phyloP scores from a whole-genome alignment of 306 rosid species.

The Citrullus amarus region DNA sequence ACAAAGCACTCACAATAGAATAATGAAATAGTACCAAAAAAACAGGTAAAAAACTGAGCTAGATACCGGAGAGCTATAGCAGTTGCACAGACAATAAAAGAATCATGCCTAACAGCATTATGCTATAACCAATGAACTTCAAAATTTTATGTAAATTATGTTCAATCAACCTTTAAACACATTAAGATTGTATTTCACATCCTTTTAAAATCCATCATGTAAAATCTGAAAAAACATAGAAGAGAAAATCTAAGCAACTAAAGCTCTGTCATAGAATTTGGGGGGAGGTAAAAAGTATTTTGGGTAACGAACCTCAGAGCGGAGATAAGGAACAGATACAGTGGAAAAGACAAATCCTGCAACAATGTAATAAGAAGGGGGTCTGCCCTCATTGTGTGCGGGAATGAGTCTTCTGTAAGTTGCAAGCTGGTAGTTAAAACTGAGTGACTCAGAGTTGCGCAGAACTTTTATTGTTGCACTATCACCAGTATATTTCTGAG shows the following conservation, averaged over 20 bases:
- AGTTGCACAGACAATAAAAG: neutral
- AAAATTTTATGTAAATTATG: neutral
- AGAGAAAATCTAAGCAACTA: neutral
- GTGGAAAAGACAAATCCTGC: conserved; percentile 85
- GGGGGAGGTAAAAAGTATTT: neutral
- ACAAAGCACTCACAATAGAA: neutral
- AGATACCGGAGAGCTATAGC: neutral
- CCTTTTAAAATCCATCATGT: neutral
- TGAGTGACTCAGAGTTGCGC: conserved; percentile 44
- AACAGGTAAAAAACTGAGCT: neutral
- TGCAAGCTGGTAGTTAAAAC: conserved; percentile 45
- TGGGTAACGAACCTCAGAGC: conserved; percentile 68
- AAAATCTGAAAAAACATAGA: neutral
- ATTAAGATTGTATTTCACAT: neutral
- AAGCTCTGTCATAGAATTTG: neutral
- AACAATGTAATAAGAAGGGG: conserved; percentile 89
- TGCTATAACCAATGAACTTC: neutral
- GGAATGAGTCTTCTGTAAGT: conserved; percentile 76
- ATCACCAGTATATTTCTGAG: conserved; percentile 39
- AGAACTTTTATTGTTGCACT: conserved; percentile 52
- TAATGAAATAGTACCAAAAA: neutral
- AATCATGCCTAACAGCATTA: neutral
- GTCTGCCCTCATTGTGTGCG: conserved; percentile 79
- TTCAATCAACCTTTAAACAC: neutral
- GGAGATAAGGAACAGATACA: conserved; percentile 93